Evolutionary conservation across 345 rosid species (phyloP).

Genomic region (Populus alba): DNA sequence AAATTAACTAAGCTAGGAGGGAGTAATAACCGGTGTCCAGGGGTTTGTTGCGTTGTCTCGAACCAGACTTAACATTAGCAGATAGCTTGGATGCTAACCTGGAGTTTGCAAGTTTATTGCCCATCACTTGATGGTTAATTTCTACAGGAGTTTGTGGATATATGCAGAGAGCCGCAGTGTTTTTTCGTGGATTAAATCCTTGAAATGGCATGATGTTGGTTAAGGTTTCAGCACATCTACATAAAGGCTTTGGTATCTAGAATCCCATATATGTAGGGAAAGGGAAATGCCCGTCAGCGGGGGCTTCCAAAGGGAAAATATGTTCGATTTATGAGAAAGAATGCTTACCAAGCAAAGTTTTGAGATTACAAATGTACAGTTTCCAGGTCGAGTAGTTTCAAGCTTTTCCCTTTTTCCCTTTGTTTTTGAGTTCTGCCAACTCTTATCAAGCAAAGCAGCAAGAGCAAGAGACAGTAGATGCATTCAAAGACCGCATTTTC

Average conservation of each 20-base stretch:
- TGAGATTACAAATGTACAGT: not conserved
- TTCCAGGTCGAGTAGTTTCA: not conserved
- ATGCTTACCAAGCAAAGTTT: not conserved
- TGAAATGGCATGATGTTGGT: not conserved
- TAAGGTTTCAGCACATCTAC: not conserved
- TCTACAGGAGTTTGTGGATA: conserved; percentile 27
- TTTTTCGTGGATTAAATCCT: not conserved
- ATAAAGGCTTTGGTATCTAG: no score
- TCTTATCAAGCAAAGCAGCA: not conserved
- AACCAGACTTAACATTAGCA: conserved; percentile 6
- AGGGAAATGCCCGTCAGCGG: no score
- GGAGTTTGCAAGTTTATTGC: not conserved
- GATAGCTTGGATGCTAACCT: not conserved
- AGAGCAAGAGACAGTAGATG: not conserved
- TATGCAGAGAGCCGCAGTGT: conserved; percentile 8
- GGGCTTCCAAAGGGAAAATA: not conserved
- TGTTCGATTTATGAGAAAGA: not conserved
- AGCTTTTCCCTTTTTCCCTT: not conserved
- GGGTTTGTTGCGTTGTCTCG: not conserved
- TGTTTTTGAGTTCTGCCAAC: not conserved
- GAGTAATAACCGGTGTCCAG: no score
- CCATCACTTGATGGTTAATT: not conserved
- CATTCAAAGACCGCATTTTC: not conserved
- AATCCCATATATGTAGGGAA: no score
- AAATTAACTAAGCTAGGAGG: no score